phyloP scores from a whole-genome alignment of 2,329 filamentous ascomycete genomes.

The Fusarium continuum region DNA sequence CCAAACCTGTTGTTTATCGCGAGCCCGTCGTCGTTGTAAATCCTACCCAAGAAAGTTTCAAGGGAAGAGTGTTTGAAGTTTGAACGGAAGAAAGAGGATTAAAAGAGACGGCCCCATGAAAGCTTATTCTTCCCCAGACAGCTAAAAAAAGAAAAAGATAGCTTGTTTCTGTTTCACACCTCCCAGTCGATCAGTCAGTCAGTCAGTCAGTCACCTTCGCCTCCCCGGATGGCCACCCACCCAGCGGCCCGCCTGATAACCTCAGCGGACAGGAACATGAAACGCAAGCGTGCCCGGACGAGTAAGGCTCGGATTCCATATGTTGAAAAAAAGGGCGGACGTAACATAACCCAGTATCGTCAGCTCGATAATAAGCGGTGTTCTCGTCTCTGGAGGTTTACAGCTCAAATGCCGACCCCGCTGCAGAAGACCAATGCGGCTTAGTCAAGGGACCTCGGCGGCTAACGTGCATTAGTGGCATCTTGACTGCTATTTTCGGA shows the following conservation, averaged over 20 bases:
- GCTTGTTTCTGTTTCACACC: constrained; percentile 32
- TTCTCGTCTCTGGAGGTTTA: constrained; percentile 2
- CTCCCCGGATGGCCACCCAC: constrained; percentile 11
- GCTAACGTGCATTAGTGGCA: constrained; percentile 41
- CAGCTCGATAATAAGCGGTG: constrained; percentile 18
- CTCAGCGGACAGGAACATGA: constrained; percentile 17
- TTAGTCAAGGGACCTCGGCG: constrained; percentile 24
- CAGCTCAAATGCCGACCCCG: not conserved
- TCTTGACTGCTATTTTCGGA: constrained; percentile 31
- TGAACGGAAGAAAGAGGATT: constrained; percentile 7
- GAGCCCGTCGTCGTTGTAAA: constrained; percentile 16
- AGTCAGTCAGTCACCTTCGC: constrained; percentile 1
- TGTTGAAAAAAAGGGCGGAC: not conserved
- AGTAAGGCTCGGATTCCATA: constrained; percentile 1
- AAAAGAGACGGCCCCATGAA: constrained; percentile 18
- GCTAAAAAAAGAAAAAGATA: constrained; percentile 25
- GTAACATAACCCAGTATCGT: constrained; percentile 1
- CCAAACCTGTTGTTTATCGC: constrained; percentile 20
- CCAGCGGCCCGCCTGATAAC: constrained; percentile 11
- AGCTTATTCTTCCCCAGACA: constrained; percentile 24
- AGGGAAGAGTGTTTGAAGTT: not conserved
- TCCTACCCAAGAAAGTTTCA: constrained; percentile 19
- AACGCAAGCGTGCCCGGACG: constrained; percentile 19
- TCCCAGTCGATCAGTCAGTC: no score
- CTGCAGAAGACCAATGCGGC: not conserved